Evolutionary conservation across 1,139 yeast species (phyloP).

Genomic region (Kodamaea fungicola): DNA sequence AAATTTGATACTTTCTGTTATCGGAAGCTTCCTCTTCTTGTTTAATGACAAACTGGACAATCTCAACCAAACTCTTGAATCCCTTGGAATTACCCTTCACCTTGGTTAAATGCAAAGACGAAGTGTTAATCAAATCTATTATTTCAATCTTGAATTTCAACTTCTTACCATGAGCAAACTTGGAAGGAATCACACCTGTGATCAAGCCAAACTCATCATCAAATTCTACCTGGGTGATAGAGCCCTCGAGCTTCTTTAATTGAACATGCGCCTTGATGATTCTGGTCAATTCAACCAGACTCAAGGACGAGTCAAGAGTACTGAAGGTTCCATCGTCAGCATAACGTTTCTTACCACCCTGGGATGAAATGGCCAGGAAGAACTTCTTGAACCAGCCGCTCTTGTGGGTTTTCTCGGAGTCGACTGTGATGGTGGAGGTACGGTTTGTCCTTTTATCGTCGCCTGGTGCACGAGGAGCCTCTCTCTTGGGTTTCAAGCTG

Average conservation of each 20-base stretch:
- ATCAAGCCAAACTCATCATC: conserved; percentile 45
- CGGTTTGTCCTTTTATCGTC: conserved; percentile 1
- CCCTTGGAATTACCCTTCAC: conserved; percentile 69
- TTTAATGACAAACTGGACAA: conserved; percentile 38
- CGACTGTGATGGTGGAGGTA: conserved; percentile 4
- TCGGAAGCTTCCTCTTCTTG: conserved; percentile 32
- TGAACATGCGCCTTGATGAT: conserved; percentile 41
- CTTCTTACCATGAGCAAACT: conserved; percentile 46
- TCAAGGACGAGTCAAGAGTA: conserved; percentile 33
- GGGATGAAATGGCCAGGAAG: conserved; percentile 18
- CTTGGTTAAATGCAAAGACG: conserved; percentile 54
- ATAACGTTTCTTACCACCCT: conserved; percentile 7
- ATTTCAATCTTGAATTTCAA: conserved; percentile 47
- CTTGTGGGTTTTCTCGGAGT: conserved; percentile 13
- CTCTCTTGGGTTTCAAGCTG: conserved; percentile 42
- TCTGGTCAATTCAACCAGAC: conserved; percentile 29
- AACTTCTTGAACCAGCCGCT: conserved; percentile 40
- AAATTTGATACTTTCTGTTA: conserved; percentile 17
- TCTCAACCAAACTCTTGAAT: conserved; percentile 52
- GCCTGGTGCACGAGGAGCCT: conserved; percentile 43
- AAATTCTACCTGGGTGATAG: conserved; percentile 39
- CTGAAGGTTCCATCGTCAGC: conserved; percentile 7
- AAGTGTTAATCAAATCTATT: conserved; percentile 35
- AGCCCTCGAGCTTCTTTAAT: conserved; percentile 50
- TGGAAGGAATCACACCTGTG: conserved; percentile 47